These are phyloP conservation scores for Nitzschia sp. DNA, from an alignment of 108 stramenopile genomes.

Conservation along the genomic window DNA sequence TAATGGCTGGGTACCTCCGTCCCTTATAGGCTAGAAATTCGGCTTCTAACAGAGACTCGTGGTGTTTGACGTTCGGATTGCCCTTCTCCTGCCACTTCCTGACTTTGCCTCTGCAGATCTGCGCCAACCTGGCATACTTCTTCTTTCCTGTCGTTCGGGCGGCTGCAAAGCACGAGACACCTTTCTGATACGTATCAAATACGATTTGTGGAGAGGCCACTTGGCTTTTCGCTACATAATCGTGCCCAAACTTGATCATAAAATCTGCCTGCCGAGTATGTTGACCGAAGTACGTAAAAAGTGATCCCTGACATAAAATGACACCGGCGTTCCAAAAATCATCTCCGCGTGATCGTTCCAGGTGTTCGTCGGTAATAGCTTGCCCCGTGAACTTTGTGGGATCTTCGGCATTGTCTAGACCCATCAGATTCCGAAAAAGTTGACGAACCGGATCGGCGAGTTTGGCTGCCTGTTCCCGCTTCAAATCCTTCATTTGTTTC, in stretches of 20 bases:
- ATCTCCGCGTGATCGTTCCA: neutral
- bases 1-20: neutral
- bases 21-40: neutral
- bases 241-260: neutral
- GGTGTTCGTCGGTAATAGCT: neutral
- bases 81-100: conserved; percentile 5
- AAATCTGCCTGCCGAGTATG: neutral
- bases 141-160: conserved; percentile 6
- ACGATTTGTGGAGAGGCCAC: neutral
- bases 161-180: conserved; percentile 20
- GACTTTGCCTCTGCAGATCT: neutral
- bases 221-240: neutral
- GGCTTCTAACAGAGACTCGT: conserved; percentile 3
- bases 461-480: neutral
- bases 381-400: neutral
- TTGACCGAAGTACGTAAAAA: neutral
- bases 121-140: neutral
- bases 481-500: conserved; percentile 13
- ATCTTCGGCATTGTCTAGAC: neutral
- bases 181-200: conserved; percentile 6
- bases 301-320: neutral
- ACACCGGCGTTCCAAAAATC: neutral
- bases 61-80: conserved; percentile 21
- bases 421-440: conserved; percentile 28
- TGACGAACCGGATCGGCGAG: conserved; percentile 5